Conservation (phyloP, 1,139 yeast species). For the Kurtzmaniella natalensis region DNA sequence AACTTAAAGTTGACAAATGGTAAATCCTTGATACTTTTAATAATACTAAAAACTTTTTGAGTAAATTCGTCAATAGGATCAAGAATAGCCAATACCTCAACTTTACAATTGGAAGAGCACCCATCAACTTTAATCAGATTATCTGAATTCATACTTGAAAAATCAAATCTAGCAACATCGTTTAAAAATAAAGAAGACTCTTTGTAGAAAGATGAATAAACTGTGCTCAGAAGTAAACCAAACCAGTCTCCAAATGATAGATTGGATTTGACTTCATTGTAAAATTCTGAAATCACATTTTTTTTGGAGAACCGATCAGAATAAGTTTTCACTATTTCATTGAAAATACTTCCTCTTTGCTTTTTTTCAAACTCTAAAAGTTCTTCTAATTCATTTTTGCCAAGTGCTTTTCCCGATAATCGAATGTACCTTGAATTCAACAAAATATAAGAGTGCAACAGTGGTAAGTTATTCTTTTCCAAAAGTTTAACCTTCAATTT, state of each 20-base stretch:
- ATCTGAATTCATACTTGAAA: conserved; percentile 31
- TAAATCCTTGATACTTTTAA: conserved; percentile 39
- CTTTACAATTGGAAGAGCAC: conserved; percentile 14
- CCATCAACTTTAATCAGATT: conserved; percentile 29
- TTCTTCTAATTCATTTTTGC: conserved; percentile 20
- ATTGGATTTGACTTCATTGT: not conserved
- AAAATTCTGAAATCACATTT: conserved; percentile 1
- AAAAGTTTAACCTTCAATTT: no score
- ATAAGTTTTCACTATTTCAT: conserved; percentile 27
- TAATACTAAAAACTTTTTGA: conserved; percentile 54
- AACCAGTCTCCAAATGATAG: conserved; percentile 34
- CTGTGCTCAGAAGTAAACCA: conserved; percentile 38
- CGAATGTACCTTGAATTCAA: conserved; percentile 42
- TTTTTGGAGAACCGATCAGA: conserved; percentile 26
- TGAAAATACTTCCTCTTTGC: conserved; percentile 28
- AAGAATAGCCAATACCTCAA: conserved; percentile 55
- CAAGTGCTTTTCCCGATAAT: conserved; percentile 17
- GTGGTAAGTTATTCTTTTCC: conserved; percentile 27
- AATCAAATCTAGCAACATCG: conserved; percentile 43
- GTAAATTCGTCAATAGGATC: conserved; percentile 73
- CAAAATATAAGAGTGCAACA: conserved; percentile 31
- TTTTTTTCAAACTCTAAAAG: conserved; percentile 33
- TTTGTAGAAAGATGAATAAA: conserved; percentile 44
- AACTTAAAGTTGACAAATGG: conserved; percentile 50
- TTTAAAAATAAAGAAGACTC: conserved; percentile 30